Percentiles rank a stretch among this genome's conserved stretches.
phyloP scores from a whole-genome alignment of 768 basidiomycete genomes.

The Phlegmacium glaucopus region DNA sequence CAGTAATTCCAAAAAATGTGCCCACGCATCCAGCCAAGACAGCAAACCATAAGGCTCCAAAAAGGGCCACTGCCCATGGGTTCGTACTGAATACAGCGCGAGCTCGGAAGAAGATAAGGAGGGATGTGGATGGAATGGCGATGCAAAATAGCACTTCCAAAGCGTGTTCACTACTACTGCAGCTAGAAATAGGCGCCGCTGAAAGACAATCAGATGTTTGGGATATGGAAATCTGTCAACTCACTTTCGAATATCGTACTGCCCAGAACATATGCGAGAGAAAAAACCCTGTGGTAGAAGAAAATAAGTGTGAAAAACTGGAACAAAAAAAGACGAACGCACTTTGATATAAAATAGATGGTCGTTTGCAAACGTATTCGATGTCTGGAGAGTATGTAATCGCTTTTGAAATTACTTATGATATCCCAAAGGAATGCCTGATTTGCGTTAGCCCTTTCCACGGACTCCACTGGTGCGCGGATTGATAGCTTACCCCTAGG shows the following conservation, averaged over 20 bases:
- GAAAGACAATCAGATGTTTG: not conserved
- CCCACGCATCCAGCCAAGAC: not conserved
- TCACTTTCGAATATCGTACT: conserved; percentile 2
- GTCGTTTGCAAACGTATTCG: conserved; percentile 6
- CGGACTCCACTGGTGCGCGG: not conserved
- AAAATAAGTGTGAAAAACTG: conserved; percentile 19
- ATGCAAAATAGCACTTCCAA: not conserved
- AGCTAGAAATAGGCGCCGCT: not conserved
- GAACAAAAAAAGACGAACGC: conserved; percentile 2
- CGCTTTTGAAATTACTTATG: not conserved
- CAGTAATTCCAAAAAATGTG: not conserved
- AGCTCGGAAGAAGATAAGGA: not conserved
- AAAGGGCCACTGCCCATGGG: not conserved
- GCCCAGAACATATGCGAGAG: conserved; percentile 15
- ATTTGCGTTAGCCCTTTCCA: not conserved
- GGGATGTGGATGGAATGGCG: not conserved
- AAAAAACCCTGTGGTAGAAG: conserved; percentile 15
- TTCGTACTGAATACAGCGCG: not conserved
- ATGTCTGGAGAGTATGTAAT: not conserved
- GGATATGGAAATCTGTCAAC: not conserved
- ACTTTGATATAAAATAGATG: conserved; percentile 23
- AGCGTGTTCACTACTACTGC: not conserved
- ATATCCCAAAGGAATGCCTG: conserved; percentile 4
- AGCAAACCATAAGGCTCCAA: not conserved
- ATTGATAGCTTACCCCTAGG: conserved; percentile 4